Percentiles rank a stretch among this genome's conserved stretches.
Evolutionary conservation across 2,329 filamentous ascomycete species (phyloP).

Genomic region (Lasiodiplodia sp.): DNA sequence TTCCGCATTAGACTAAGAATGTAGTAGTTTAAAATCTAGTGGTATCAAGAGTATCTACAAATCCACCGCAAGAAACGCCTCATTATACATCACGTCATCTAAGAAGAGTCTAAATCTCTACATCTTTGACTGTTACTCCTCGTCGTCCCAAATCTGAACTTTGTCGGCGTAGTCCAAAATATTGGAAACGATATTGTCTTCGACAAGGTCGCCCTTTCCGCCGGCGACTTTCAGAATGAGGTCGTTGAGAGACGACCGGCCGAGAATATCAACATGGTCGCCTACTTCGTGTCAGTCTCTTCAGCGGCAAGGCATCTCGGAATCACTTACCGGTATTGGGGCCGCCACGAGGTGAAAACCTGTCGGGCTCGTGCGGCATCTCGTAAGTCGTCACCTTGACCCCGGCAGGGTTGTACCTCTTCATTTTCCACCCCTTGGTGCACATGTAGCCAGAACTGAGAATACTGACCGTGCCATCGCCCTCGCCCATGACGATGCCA

Average conservation of each 20-base stretch:
- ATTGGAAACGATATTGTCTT: slow-evolving; percentile 78
- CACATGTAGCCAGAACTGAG: slow-evolving; percentile 96
- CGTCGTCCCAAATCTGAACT: slow-evolving; percentile 77
- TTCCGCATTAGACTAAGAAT: not conserved
- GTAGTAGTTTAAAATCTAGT: slow-evolving; percentile 12
- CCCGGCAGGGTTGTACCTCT: slow-evolving; percentile 88
- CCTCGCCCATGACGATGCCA: slow-evolving; percentile 94
- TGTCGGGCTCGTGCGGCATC: slow-evolving; percentile 95
- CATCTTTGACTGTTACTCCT: slow-evolving; percentile 21
- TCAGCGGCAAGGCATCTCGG: not conserved
- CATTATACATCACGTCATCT: slow-evolving; percentile 22
- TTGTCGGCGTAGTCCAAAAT: slow-evolving; percentile 83
- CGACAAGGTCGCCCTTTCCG: slow-evolving; percentile 80
- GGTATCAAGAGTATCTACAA: slow-evolving; percentile 12
- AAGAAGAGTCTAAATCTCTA: not conserved
- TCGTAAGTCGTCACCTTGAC: slow-evolving; percentile 85
- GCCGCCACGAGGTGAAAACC: slow-evolving; percentile 81
- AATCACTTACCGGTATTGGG: slow-evolving; percentile 64
- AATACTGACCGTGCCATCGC: slow-evolving; percentile 95
- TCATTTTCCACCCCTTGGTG: slow-evolving; percentile 90
- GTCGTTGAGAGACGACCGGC: slow-evolving; percentile 87
- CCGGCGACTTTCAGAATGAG: slow-evolving; percentile 85
- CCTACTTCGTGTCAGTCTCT: slow-evolving; percentile 52
- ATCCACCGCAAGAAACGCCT: slow-evolving; percentile 11
- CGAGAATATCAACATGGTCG: slow-evolving; percentile 96